Evolutionary conservation across 176 grass and related monocot species (phyloP).

Genomic region (Canna indica): DNA sequence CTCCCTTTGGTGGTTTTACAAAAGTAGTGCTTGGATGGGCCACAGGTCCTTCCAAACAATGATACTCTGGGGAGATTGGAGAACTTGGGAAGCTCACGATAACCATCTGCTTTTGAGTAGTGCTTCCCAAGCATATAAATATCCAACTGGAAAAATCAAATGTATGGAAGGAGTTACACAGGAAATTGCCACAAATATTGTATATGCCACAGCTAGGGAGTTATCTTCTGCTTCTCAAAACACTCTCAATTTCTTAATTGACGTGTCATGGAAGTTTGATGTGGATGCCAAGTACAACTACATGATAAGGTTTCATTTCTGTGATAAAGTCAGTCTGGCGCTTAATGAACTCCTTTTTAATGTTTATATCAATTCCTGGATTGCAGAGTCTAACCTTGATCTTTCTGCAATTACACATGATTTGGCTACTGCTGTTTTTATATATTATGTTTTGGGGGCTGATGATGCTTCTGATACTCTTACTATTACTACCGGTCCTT

Average conservation of each 20-base stretch:
- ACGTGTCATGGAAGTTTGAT: slow-evolving; percentile 10
- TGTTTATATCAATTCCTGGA: slow-evolving; percentile 5
- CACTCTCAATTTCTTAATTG: neutral
- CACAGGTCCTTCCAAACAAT: neutral
- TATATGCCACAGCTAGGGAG: slow-evolving; percentile 3
- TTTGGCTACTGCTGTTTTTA: slow-evolving; percentile 2
- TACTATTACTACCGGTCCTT: neutral
- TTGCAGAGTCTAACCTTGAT: neutral
- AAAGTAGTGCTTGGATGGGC: too few relatives aligned
- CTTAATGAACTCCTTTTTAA: neutral
- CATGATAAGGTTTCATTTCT: slow-evolving; percentile 17
- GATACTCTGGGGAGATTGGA: slow-evolving; percentile 22
- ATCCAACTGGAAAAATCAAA: neutral
- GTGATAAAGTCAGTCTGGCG: slow-evolving; percentile 8
- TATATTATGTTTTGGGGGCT: neutral
- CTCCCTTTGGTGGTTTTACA: too few relatives aligned
- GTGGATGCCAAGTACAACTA: neutral
- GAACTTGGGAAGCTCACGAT: neutral
- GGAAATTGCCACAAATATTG: slow-evolving; percentile 1
- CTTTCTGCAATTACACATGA: neutral
- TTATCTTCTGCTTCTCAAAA: neutral
- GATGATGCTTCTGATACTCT: slow-evolving; percentile 1
- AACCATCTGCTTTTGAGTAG: neutral
- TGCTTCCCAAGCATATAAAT: neutral
- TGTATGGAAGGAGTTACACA: neutral